phyloP scores from a whole-genome alignment of 1,284 basidiomycete species.

The Uromyces viciae-fabae region DNA sequence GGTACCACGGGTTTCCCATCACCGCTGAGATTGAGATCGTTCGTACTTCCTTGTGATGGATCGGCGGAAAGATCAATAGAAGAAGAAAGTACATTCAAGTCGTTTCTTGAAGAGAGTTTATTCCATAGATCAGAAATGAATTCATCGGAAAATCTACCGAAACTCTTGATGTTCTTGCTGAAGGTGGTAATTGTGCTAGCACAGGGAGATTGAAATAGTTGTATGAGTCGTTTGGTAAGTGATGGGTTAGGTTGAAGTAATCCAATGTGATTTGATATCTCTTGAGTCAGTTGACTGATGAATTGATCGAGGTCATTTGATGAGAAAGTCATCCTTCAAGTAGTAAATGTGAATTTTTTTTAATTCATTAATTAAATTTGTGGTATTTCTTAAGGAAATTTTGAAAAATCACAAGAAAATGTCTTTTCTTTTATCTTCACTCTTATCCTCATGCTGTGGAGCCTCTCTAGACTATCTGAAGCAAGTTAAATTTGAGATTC shows the following conservation, averaged over 20 bases:
- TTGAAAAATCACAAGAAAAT: too few species aligned
- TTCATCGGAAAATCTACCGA: constrained; percentile 51
- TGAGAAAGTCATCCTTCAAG: neutral
- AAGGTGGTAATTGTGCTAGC: constrained; percentile 50
- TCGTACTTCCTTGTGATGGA: constrained; percentile 34
- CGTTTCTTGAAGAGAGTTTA: constrained; percentile 23
- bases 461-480: too few species aligned
- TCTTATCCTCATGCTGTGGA: too few species aligned
- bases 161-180: constrained; percentile 50
- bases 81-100: neutral
- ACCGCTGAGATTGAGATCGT: constrained; percentile 18
- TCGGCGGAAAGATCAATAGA: constrained; percentile 25
- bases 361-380: too few species aligned
- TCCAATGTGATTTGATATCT: constrained; percentile 31
- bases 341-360: too few species aligned
- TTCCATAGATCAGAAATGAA: constrained; percentile 48
- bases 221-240: constrained; percentile 51
- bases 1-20: constrained; percentile 15
- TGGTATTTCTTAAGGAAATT: too few species aligned
- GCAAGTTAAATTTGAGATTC: too few species aligned
- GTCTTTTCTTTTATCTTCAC: too few species aligned
- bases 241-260: constrained; percentile 48
- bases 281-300: constrained; percentile 23
- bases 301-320: constrained; percentile 18
- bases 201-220: constrained; percentile 47